A percentile compares a stretch with the other conserved stretches of the same genome.
Conservation (phyloP, 495 filamentous ascomycete genomes). For the Penicillium bovifimosum region DNA sequence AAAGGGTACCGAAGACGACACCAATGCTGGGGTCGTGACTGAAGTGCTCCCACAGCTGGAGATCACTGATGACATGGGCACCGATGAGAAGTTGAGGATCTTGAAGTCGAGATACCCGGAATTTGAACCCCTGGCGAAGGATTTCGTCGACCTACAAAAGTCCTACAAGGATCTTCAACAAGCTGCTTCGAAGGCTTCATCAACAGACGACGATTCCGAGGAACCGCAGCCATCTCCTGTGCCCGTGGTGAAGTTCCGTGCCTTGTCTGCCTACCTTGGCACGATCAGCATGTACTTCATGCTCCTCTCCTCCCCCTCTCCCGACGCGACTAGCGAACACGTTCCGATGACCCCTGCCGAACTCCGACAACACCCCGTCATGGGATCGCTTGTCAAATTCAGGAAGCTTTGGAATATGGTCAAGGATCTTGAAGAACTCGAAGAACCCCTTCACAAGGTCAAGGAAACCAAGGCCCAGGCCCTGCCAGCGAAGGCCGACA, state of each 20-base stretch:
- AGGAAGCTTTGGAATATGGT: conserved; percentile 74
- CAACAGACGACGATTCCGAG: conserved; percentile 26
- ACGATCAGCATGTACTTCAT: conserved; percentile 90
- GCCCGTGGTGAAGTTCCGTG: conserved; percentile 65
- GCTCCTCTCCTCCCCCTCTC: conserved; percentile 69
- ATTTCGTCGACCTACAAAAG: conserved; percentile 67
- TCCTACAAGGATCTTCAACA: conserved; percentile 52
- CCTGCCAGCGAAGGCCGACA: conserved; percentile 16
- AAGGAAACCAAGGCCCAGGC: conserved; percentile 7
- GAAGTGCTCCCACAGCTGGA: conserved; percentile 79
- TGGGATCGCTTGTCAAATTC: conserved; percentile 76
- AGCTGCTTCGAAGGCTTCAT: conserved; percentile 47
- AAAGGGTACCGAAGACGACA: conserved; percentile 31
- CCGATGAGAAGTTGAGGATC: conserved; percentile 69
- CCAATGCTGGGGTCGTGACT: conserved; percentile 56
- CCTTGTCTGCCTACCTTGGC: conserved; percentile 77
- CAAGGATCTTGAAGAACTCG: conserved; percentile 44
- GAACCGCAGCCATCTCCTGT: conserved; percentile 33
- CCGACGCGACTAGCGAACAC: conserved; percentile 42
- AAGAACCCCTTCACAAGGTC: conserved; percentile 9
- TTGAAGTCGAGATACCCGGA: conserved; percentile 82
- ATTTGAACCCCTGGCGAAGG: conserved; percentile 77
- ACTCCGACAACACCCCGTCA: conserved; percentile 80
- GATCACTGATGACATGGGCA: conserved; percentile 71
- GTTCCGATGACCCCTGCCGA: conserved; percentile 60